Conservation (phyloP, 1,284 basidiomycete species). For the Trichosporon coremiiforme region DNA sequence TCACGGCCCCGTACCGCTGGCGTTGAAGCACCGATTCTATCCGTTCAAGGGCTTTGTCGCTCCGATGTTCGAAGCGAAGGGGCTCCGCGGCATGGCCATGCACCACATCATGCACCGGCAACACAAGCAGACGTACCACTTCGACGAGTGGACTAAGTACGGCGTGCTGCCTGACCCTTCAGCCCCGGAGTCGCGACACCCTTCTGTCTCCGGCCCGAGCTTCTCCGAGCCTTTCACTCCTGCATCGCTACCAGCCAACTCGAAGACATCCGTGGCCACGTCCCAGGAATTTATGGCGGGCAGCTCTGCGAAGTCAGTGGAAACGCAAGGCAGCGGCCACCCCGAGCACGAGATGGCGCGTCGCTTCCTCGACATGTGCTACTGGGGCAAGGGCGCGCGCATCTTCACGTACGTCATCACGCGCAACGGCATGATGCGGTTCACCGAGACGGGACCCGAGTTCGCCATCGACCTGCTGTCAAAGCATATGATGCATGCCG, state of each 20-base stretch:
- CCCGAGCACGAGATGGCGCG: slow-evolving; percentile 49
- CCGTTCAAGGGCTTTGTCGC: slow-evolving; percentile 59
- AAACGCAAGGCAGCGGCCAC: background rate
- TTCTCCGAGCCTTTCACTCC: background rate
- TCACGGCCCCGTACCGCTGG: slow-evolving; percentile 58
- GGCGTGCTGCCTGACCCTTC: slow-evolving; percentile 42
- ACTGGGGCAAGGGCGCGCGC: slow-evolving; percentile 58
- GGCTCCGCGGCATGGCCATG: slow-evolving; percentile 57
- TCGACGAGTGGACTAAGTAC: slow-evolving; percentile 56
- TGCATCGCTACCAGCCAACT: background rate
- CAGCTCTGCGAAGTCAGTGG: background rate
- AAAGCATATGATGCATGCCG: slow-evolving; percentile 63
- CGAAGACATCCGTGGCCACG: background rate
- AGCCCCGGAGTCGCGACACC: slow-evolving; percentile 25
- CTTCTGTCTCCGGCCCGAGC: background rate
- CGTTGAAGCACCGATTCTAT: slow-evolving; percentile 60
- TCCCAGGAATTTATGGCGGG: background rate
- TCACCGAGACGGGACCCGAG: slow-evolving; percentile 62
- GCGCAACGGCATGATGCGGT: slow-evolving; percentile 59
- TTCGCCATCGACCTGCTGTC: slow-evolving; percentile 60
- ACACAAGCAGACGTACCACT: slow-evolving; percentile 59
- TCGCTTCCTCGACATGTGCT: slow-evolving; percentile 58
- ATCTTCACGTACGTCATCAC: slow-evolving; percentile 62
- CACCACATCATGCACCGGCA: slow-evolving; percentile 59
- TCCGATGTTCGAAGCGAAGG: slow-evolving; percentile 57